Conservation (phyloP, 2,329 filamentous ascomycete genomes). For the Polytolypa hystricis region DNA sequence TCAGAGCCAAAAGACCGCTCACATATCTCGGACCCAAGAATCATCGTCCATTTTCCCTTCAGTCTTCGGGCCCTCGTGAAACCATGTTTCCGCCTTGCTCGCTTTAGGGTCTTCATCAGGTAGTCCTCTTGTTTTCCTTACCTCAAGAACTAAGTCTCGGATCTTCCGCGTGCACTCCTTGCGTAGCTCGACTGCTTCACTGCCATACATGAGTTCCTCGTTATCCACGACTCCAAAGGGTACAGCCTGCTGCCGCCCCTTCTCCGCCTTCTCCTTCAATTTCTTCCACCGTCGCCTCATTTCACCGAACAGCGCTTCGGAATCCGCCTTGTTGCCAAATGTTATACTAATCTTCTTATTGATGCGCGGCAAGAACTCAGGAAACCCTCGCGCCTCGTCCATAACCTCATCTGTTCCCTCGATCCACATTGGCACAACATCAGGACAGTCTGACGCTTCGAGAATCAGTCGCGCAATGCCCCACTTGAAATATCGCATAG, state of each 20-base stretch:
- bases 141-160: slow-evolving; percentile 66
- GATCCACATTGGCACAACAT: slow-evolving; percentile 88
- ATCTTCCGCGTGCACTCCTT: slow-evolving; percentile 71
- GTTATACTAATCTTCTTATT: slow-evolving; percentile 60
- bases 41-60: slow-evolving; percentile 51
- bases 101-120: slow-evolving; percentile 70
- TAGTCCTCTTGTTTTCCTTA: slow-evolving; percentile 60
- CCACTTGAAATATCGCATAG: slow-evolving; percentile 98
- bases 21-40: slow-evolving; percentile 49
- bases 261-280: slow-evolving; percentile 45
- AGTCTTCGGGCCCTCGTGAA: slow-evolving; percentile 41
- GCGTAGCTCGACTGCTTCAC: slow-evolving; percentile 66
- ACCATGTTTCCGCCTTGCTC: slow-evolving; percentile 72
- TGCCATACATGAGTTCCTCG: slow-evolving; percentile 54
- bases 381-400: slow-evolving; percentile 70
- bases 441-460: slow-evolving; percentile 75
- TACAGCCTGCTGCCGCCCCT: slow-evolving; percentile 21
- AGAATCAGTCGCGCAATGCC: slow-evolving; percentile 83
- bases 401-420: slow-evolving; percentile 82
- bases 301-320: slow-evolving; percentile 65
- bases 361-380: slow-evolving; percentile 66
- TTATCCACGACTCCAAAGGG: slow-evolving; percentile 48
- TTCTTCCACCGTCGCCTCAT: slow-evolving; percentile 63
- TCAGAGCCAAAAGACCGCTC: slow-evolving; percentile 10
- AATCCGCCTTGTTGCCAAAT: slow-evolving; percentile 69